Evolutionary conservation across 495 filamentous ascomycete genomes (phyloP).

Genomic region (Penicillium canescens): DNA sequence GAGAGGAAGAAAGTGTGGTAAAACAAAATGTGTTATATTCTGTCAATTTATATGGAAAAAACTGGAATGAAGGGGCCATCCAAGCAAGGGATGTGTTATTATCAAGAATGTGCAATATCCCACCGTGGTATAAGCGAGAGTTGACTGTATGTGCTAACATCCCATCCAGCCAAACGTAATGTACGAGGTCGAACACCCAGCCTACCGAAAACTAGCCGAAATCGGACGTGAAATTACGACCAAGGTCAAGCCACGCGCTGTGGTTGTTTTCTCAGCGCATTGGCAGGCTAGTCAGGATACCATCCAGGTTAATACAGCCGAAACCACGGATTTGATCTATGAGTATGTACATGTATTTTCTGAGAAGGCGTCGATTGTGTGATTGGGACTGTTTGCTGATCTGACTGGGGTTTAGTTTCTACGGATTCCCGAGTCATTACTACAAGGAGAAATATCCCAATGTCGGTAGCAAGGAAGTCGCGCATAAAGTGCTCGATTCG

Average conservation of each 20-base stretch:
- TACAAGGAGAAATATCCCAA: slow-evolving; percentile 68
- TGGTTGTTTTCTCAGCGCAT: slow-evolving; percentile 87
- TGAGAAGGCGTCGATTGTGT: background rate
- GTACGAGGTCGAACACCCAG: slow-evolving; percentile 72
- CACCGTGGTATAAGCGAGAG: no score
- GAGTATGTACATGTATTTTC: slow-evolving; percentile 53
- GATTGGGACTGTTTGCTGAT: background rate
- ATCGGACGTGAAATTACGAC: slow-evolving; percentile 80
- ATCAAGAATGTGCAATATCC: no score
- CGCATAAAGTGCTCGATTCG: slow-evolving; percentile 61
- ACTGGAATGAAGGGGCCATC: no score
- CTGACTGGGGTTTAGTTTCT: slow-evolving; percentile 53
- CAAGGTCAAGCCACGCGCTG: slow-evolving; percentile 74
- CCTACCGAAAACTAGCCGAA: slow-evolving; percentile 63
- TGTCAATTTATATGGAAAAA: no score
- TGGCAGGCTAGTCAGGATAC: slow-evolving; percentile 66
- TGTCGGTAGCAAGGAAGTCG: slow-evolving; percentile 64
- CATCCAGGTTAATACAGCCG: slow-evolving; percentile 72
- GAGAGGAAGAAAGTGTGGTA: no score
- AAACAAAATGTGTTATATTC: no score
- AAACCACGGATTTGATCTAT: slow-evolving; percentile 74
- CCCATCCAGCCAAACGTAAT: slow-evolving; percentile 66
- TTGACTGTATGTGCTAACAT: slow-evolving; percentile 1
- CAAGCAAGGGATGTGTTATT: no score
- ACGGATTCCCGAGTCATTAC: slow-evolving; percentile 70